These are phyloP conservation scores for Cryphonectria japonica DNA, from an alignment of 2,329 filamentous ascomycete species.

Conservation along the genomic window DNA sequence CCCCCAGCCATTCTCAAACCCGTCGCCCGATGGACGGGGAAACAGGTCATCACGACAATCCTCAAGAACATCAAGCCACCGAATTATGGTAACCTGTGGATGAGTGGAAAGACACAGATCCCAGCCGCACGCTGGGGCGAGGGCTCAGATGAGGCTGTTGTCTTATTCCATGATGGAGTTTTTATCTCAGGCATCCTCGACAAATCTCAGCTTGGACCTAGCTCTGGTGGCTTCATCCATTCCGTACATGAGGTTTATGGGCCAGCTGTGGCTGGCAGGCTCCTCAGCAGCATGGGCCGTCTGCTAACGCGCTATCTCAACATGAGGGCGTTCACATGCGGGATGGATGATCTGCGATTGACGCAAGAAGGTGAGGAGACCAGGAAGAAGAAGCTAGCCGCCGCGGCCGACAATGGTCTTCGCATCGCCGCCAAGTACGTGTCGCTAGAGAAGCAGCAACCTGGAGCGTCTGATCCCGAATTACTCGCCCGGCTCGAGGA, in stretches of 20 bases:
- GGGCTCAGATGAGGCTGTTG: slow-evolving; percentile 75
- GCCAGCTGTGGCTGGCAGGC: slow-evolving; percentile 79
- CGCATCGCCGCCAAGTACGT: slow-evolving; percentile 87
- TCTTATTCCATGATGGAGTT: slow-evolving; percentile 85
- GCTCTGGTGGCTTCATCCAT: slow-evolving; percentile 84
- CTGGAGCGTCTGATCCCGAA: slow-evolving; percentile 68
- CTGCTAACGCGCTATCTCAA: slow-evolving; percentile 87
- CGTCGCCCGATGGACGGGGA: slow-evolving; percentile 85
- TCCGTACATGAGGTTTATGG: slow-evolving; percentile 93
- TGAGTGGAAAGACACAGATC: slow-evolving; percentile 79
- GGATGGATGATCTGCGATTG: slow-evolving; percentile 92
- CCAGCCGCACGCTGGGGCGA: slow-evolving; percentile 78
- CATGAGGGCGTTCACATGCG: slow-evolving; percentile 95
- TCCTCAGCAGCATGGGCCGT: slow-evolving; percentile 87
- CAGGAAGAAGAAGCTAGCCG: slow-evolving; percentile 69
- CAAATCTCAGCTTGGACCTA: slow-evolving; percentile 92
- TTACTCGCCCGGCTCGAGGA: slow-evolving; percentile 81
- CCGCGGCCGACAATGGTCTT: slow-evolving; percentile 71
- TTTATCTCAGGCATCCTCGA: slow-evolving; percentile 91
- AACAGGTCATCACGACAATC: slow-evolving; percentile 92
- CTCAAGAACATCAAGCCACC: slow-evolving; percentile 87
- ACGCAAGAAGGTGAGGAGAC: slow-evolving; percentile 76
- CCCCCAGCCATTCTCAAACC: slow-evolving; percentile 84
- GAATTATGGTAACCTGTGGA: slow-evolving; percentile 75
- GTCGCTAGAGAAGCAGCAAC: slow-evolving; percentile 69